Evolutionary conservation across 257 asterid genomes (phyloP), one percentile per base, ranked within the genome.

Genomic region (Verbena officinalis): DNA sequence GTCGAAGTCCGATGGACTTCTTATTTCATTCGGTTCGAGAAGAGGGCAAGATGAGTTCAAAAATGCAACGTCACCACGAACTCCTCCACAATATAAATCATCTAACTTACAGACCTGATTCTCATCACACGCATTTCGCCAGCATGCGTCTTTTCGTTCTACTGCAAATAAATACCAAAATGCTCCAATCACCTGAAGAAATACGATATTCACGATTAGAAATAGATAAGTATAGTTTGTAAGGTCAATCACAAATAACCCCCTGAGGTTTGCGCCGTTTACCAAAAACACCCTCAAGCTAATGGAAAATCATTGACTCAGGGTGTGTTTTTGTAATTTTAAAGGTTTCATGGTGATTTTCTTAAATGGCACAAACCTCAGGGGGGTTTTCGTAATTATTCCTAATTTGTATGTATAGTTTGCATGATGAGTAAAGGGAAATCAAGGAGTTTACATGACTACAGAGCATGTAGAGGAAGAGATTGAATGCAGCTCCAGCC

Each of bases 401-500:
- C 33, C 2, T 5, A 5, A 2, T 27, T 5, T 27, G 2, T 5
- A 5, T 27, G 33, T 27, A 27, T 27, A 5, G 33, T 27, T 27
- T 27, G 33, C 2, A 27, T 5, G 5, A 27, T 2, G 33, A 27
- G 5, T 27, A 27, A 27, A n/a, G n/a, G n/a, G n/a, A n/a, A n/a
- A n/a, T n/a, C n/a, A n/a, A 17, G 31, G 30, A 27, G 30, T 80
- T 53, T 76, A 87, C 92, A 61, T 87, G 83, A 67, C 95, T 84
- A 33, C 89, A 89, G 43, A 84, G 80, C 82, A 82, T 83, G 77
- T 82, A 87, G 52, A 80, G 84, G 20, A 84, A 62, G 67, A 87
- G 89, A 73, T 87, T 87, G 70, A 80, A 76, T 56, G 78, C 89
- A 65, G 95, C 95, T 59, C 88, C 95, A 23, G 86, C 83, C 92